phyloP scores from a whole-genome alignment of 495 filamentous ascomycete genomes.

The Paragyromitra xinjiangensis region DNA sequence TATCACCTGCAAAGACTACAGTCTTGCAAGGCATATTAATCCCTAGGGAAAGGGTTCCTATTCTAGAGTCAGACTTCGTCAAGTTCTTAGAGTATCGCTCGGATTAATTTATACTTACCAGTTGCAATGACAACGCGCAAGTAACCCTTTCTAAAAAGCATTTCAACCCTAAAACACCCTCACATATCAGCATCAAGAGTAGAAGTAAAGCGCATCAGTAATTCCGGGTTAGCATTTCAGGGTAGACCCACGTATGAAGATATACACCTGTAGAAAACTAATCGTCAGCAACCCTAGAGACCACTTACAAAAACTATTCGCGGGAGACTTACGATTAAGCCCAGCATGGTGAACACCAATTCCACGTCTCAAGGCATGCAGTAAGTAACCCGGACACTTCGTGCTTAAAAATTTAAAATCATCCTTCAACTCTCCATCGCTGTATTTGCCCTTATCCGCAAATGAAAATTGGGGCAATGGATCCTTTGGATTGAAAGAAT shows the following conservation, averaged over 20 bases:
- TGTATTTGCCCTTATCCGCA: constrained; percentile 67
- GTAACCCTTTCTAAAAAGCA: constrained; percentile 77
- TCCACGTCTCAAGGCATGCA: constrained; percentile 69
- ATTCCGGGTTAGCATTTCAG: background rate
- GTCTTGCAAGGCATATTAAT: constrained; percentile 90
- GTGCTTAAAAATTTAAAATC: constrained; percentile 61
- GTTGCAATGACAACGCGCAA: constrained; percentile 79
- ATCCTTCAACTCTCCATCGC: constrained; percentile 64
- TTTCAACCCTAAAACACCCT: constrained; percentile 65
- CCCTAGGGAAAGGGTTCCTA: constrained; percentile 71
- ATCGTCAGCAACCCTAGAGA: constrained; percentile 39
- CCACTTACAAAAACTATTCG: background rate
- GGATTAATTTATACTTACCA: constrained; percentile 59
- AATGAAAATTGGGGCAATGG: constrained; percentile 72
- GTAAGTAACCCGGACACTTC: constrained; percentile 59
- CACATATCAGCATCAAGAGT: background rate
- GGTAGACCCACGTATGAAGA: constrained; percentile 65
- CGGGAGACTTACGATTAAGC: constrained; percentile 69
- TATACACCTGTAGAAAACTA: constrained; percentile 59
- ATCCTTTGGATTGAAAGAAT: constrained; percentile 70
- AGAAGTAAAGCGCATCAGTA: background rate
- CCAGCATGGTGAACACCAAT: constrained; percentile 81
- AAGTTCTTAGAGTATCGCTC: background rate
- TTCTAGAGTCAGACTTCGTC: constrained; percentile 6
- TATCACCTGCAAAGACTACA: constrained; percentile 78